Evolutionary conservation across 2,329 filamentous ascomycete genomes (phyloP), one percentile per base, ranked within the genome.

Genomic region (Exutisphaerella laricina): DNA sequence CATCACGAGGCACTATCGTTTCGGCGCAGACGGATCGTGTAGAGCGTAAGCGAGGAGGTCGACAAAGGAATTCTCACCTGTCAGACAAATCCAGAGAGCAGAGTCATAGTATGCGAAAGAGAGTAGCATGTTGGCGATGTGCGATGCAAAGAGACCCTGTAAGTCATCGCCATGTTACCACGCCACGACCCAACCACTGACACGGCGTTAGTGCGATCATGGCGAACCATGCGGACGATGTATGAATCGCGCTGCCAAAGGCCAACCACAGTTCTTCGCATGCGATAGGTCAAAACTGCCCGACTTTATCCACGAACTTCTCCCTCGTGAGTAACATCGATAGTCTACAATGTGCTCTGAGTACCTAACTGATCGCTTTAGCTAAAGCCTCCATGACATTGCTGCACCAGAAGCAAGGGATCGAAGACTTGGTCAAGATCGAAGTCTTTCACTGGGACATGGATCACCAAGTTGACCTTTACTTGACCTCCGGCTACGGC

Each of bases 71-170:
- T 23, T 58, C 63, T 46, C 58, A 61, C 18, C 58, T 70, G 9
- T 8, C 65, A 60, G 50, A 57, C 62, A 36, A 54, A 58, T 33
- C 61, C 53, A 30, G 64, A 57, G 64, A 65, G 46, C 63, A 66
- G 39, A 69, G 65, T 30, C 64, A 67, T 36, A 60, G 64, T 29
- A 70, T 71, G 69, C 66, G 70, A 10, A 68, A 69, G 40, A 62
- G 65, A 5, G 65, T 66, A 16, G 67, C 69, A 7, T 73, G 70
- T 44, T 73, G 70, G 70, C 63, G 68, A 20, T 73, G 70, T 45
- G 65, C 65, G 4, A 58, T 73, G 36, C 70, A 73, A 48, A 61
- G 70, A 55, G 70, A 72, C 51, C 66, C 67, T 46, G 65, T 66
- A 53, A 57, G 58, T 47, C 25, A 13, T 22, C 13, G 2, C 7